Base-by-base conservation (phyloP, 352 stramenopile species). In the Phytophthora pluvialis region DNA sequence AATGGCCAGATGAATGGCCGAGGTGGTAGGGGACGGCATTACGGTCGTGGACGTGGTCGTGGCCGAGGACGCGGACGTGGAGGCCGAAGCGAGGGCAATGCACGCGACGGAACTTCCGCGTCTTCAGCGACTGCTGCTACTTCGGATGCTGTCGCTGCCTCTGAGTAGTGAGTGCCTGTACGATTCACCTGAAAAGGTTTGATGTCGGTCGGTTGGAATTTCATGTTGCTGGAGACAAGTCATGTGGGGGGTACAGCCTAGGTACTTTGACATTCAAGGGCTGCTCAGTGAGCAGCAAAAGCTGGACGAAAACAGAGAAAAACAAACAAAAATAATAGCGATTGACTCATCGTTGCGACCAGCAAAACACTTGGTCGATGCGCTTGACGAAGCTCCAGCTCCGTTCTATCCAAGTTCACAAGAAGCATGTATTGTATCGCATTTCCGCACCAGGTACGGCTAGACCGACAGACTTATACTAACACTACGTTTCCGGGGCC, bases 1-100 rank as follows among this genome's bases (percentile, higher is more conserved):
- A 70, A 61, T 64, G 51, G 33, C 29, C 65, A 61, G 10, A 38
- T 42, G 39, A 70, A 62, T 49, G 53, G 57, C 8, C 66, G 60
- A 47, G 52, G 63, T 39, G 59, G 64, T 43, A 60, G 43, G 51
- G 68, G 64, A 4, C 68, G 65, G 16, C 31, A 72, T 52, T 58
- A 32, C 12, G 53, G 59, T 31, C 72, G 77, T 48, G 73, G 70
- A 32, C 62, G 75, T 57, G 71, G 73, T 13, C 66, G 75, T 49
- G 53, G 64, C 45, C 65, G 74, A 55, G 66, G 77, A 63, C 70
- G 67, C 7, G 51, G 64, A 3, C 65, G 65, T 57, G 57, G 48
- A 49, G 58, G 45, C 11, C 51, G 49, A 49, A 46, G 55, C 9
- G 58, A 73, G 11, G 67, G 48, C 46, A 61, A 46, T 40, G 36